Evolutionary conservation across 768 basidiomycete genomes (phyloP).

Genomic region (Kwoniella bestiolae): DNA sequence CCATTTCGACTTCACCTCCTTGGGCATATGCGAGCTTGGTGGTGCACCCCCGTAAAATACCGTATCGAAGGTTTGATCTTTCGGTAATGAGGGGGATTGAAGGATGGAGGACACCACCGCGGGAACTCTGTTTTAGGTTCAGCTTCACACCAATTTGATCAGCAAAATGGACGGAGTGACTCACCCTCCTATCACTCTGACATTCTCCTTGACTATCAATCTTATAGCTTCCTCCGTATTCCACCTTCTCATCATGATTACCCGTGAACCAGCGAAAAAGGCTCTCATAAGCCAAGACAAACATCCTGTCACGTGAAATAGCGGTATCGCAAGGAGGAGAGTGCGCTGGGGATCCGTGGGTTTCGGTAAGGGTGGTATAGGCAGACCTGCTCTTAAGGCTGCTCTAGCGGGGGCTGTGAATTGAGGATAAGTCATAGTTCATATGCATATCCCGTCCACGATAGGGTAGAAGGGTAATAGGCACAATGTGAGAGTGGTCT

Average conservation of each 20-base stretch:
- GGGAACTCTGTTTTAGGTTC: conserved; percentile 31
- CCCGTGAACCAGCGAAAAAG: conserved; percentile 46
- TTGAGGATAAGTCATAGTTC: conserved; percentile 1
- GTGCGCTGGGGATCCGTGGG: conserved; percentile 37
- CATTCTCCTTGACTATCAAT: conserved; percentile 38
- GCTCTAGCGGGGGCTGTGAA: conserved; percentile 45
- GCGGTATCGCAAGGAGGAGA: conserved; percentile 48
- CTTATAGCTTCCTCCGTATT: conserved; percentile 37
- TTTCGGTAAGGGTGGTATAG: conserved; percentile 36
- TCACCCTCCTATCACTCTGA: conserved; percentile 50
- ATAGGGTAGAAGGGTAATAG: too few species aligned
- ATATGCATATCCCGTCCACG: too few species aligned
- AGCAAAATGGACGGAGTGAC: conserved; percentile 4
- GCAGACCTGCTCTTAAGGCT: conserved; percentile 42
- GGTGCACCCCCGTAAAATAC: conserved; percentile 54
- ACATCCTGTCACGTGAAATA: conserved; percentile 54
- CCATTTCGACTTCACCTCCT: conserved; percentile 44
- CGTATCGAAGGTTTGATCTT: conserved; percentile 37
- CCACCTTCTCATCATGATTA: conserved; percentile 47
- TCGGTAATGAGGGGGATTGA: conserved; percentile 33
- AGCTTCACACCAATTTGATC: background rate
- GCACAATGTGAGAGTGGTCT: too few species aligned
- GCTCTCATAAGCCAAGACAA: conserved; percentile 52
- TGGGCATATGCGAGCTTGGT: conserved; percentile 42
- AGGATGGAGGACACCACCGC: conserved; percentile 45